Base-by-base conservation (phyloP, 768 basidiomycete species). In the Boletus rufocinnamomeus region DNA sequence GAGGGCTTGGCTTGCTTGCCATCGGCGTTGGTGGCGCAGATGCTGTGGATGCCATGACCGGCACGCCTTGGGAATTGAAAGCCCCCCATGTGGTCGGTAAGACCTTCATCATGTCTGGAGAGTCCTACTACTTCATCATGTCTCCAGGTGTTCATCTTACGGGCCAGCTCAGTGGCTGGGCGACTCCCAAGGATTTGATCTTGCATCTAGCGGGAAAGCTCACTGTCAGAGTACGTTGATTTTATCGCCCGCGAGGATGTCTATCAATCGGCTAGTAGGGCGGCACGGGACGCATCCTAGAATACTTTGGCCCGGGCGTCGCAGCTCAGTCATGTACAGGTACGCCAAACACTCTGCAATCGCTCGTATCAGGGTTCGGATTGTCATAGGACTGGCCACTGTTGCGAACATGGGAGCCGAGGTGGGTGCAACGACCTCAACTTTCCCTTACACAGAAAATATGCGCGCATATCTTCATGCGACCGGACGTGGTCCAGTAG, bases 21-120 rank as follows among this genome's bases (percentile, higher is more conserved):
- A 97, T 98, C 54, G 97, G 97, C 52, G 96, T 99, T n/a, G 97
- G 97, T 60, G 97, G 97, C 55, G 97, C 96, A 35, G 97, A 99
- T 69, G 94, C 94, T 25, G 95, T 98, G 21, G 97, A 99, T 73
- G 96, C 95, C 10, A 89, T 99, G 86, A 98, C 95, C 3, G 93
- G 91, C 50, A 98, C 95, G 13, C 95, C 96, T 44, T 99, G 97
- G 97, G 96, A 98, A 74, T 77, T 98, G 52, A 97, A 96, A 74
- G 93, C 93, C 21, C 94, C 94, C 13, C 80, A 87, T 60, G 80
- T 97, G 30, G 81, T 90, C 50, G 92, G 91, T 90, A 62, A 67
- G 84, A 16, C 35, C 14, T 45, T 52, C 21, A 41, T 40, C 46
- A 37, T 57, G 13, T 38, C 17, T 9, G 30, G 25, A 48, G 34